Base-by-base conservation (phyloP, 2,329 filamentous ascomycete species). In the Ophiostoma quercus region DNA sequence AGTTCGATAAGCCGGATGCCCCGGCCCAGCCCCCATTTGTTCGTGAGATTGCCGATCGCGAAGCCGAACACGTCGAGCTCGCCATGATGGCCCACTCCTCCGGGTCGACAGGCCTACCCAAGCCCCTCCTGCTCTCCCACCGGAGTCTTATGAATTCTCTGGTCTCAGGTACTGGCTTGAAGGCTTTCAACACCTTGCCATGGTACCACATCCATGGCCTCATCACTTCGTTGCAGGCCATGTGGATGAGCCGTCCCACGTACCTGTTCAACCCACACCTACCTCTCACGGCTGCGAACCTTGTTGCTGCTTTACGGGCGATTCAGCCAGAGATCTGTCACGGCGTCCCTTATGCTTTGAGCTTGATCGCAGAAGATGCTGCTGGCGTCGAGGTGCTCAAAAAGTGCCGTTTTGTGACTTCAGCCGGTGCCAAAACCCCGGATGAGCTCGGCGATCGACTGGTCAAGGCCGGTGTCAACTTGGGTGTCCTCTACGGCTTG, bases 291-390 rank as follows among this genome's bases (percentile, higher is more conserved):
- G 79, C 78, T 3, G 76, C 77, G 32, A 78, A 79, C 43, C 74
- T 85, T 9, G 74, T 84, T 0, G 75, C 77, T 25, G 80, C 79
- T 3, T 76, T 85, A 75, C 74, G 77, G 1, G 75, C 76, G 0
- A 74, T 80, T 32, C 75, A 80, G 54, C 79, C 82, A 0, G 79
- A 87, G 67, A 80, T 84, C 54, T 80, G 87, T 67, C 83, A 85
- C 71, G 81, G 79, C 32, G 86, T 88, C 2, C 86, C 86, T 0
- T 88, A 88, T 71, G 81, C 83, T 0, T 75, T 88, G 54, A 87
- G 87, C 72, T 77, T 88, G 1, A 78, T 88, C 0, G 81, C 82
- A 0, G 86, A 88, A 74, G 82, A 82, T 0, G 77, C 82, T 1
- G 80, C 82, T 12, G 86, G 85, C 0, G 79, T 86, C 7, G 75